Evolutionary conservation across 2,329 filamentous ascomycete species (phyloP), one percentile per base, ranked within the genome.

Genomic region (Myotisia sp.): DNA sequence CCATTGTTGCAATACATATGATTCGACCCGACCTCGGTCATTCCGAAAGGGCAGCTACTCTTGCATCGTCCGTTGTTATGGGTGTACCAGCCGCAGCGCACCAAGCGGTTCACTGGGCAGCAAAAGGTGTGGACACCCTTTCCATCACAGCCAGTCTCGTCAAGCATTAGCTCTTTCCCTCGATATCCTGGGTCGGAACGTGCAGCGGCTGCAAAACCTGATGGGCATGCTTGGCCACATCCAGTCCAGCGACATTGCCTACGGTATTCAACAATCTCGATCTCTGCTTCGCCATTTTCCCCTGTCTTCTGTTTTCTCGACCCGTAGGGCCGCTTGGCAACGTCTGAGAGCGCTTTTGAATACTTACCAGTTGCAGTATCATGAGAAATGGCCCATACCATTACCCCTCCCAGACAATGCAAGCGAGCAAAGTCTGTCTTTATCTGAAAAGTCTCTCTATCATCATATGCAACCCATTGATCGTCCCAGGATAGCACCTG

Each of bases 391-490:
- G 41, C 39, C 43, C 43, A 47, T 6, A 47, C 31, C 42, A 47
- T 44, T 5, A 37, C 12, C 5, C 45, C 46, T 0, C 45, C 42
- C 3, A 63, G 40, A 6, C 60, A 53, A 0, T 42, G 33, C 0
- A 43, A 20, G 27, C 55, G 54, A 1, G 56, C 57, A 20, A 41
- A 53, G 4, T 52, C 44, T 1, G 45, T 44, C 41, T 62, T 61
- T 22, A 44, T 19, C 21, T 48, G 42, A 10, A 60, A 45, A 0
- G 60, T 63, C 1, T 53, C 48, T 1, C 38, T 32, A 35, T 63
- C 56, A 41, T 64, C 61, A 26, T 48, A 65, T 2, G 47, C 51
- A 1, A 64, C 53, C 62, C 59, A 67, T 39, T 65, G 55, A 36
- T 60, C 43, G 34, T 53, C 50, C 35, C 45, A 59, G 1, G 49